Evolutionary conservation across 345 rosid genomes (phyloP).

Genomic region (Stellera chamaejasme): DNA sequence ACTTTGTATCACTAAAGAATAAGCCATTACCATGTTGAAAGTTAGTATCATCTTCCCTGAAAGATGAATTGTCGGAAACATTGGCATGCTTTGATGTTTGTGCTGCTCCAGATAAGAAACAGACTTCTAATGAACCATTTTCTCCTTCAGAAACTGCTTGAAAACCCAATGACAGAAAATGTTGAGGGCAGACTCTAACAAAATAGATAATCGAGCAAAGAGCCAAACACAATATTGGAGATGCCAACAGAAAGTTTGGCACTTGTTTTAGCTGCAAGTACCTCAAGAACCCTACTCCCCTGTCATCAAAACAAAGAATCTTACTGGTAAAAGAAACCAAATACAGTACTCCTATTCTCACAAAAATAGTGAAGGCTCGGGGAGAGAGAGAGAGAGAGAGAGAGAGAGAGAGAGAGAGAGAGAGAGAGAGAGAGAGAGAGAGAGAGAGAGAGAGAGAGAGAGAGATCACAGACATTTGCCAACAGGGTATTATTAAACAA

Average conservation of each 20-base stretch:
- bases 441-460: too few species aligned
- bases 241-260: conserved; percentile 94
- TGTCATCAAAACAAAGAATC: conserved; percentile 18
- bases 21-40: too few species aligned
- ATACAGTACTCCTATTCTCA: too few species aligned
- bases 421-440: too few species aligned
- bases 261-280: conserved; percentile 79
- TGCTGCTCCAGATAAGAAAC: conserved; percentile 20
- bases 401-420: too few species aligned
- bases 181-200: conserved; percentile 38
- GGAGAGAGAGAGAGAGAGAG: too few species aligned
- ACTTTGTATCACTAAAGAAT: too few species aligned
- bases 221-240: conserved; percentile 71
- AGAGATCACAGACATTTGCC: too few species aligned
- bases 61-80: conserved; percentile 13
- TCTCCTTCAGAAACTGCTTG: conserved; percentile 34
- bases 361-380: too few species aligned
- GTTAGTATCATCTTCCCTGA: conserved; percentile 23
- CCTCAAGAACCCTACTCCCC: conserved; percentile 91
- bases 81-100: conserved; percentile 11
- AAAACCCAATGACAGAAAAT: conserved; percentile 59
- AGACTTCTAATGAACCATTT: conserved; percentile 24
- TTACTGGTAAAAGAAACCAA: too few species aligned
- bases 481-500: too few species aligned
- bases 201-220: conserved; percentile 55